Evolutionary conservation across 2,329 filamentous ascomycete genomes (phyloP), one percentile per base, ranked within the genome.

Genomic region (Colletotrichum echinochloae): DNA sequence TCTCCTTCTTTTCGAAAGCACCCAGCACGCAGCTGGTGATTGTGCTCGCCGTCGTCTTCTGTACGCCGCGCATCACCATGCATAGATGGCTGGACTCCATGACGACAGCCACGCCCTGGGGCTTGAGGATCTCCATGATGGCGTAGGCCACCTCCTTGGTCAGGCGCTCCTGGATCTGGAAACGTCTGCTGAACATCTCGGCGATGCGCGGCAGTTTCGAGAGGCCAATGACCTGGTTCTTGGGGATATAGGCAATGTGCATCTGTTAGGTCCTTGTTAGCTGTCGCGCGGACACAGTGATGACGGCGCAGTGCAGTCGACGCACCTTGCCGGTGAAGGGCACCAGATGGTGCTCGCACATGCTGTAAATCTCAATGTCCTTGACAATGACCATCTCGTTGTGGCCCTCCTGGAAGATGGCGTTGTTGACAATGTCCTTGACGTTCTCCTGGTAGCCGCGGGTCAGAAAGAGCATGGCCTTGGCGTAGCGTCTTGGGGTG

Each of bases 31-130:
- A 98, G 84, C 94, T 98, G 23, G 96, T 99, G 46, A 97, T 96
- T 8, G 96, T 98, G 23, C 89, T 92, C 60, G 93, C 91, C 49
- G 87, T 89, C 0, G 94, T 94, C 86, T 99, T 98, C 79, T 98
- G 90, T 12, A 99, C 95, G n/a, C 96, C 96, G 56, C 96, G 90
- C 95, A 98, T 98, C 20, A 97, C 94, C 95, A 98, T 99, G 85
- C 96, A 99, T 56, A 98, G 85, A 83, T 99, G 96, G 77, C 90
- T 95, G 18, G 94, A 97, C 79, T 99, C 96, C 92, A 99, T 97
- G 70, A 99, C 95, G 2, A 99, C 96, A 26, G 94, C 95, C 2
- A 99, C 95, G 56, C 96, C 96, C 78, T 97, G 94, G 2, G 96
- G 96, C 79, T 97, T 92, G 57, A 99, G 87, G 16, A 98, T 91